Evolutionary conservation across 495 filamentous ascomycete genomes (phyloP).

Genomic region (Penicillium crystallinum): DNA sequence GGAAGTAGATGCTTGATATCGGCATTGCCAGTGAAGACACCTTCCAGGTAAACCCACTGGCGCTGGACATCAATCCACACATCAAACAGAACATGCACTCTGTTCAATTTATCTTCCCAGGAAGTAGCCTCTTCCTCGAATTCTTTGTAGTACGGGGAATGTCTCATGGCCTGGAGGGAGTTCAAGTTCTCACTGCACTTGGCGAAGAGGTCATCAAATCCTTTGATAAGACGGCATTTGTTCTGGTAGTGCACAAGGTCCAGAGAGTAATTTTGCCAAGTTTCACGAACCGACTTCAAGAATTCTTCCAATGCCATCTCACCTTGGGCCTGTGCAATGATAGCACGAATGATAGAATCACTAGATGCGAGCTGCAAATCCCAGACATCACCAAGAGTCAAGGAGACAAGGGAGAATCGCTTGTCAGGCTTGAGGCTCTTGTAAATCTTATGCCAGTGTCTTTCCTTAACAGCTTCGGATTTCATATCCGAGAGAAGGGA

Average conservation of each 20-base stretch:
- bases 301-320: conserved; percentile 99
- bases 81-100: conserved; percentile 95
- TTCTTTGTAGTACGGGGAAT: conserved; percentile 97
- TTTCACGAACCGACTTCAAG: conserved; percentile 92
- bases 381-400: conserved; percentile 97
- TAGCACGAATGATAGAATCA: conserved; percentile 80
- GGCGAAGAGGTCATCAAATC: conserved; percentile 96
- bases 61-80: conserved; percentile 99
- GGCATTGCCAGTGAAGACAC: conserved; percentile 95
- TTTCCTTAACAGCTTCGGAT: conserved; percentile 90
- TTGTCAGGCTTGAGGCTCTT: conserved; percentile 87
- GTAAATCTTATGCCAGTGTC: conserved; percentile 97
- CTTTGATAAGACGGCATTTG: conserved; percentile 93
- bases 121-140: conserved; percentile 94
- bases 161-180: conserved; percentile 95
- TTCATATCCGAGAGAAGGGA: conserved; percentile 83
- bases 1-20: conserved; percentile 98
- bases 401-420: conserved; percentile 84
- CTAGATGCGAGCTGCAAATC: conserved; percentile 84
- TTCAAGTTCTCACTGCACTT: conserved; percentile 98
- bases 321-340: conserved; percentile 92
- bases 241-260: conserved; percentile 96
- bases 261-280: conserved; percentile 89
- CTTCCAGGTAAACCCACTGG: conserved; percentile 98
- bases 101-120: conserved; percentile 98